Base-by-base conservation (phyloP, 345 rosid species). In the Angophora floribunda region DNA sequence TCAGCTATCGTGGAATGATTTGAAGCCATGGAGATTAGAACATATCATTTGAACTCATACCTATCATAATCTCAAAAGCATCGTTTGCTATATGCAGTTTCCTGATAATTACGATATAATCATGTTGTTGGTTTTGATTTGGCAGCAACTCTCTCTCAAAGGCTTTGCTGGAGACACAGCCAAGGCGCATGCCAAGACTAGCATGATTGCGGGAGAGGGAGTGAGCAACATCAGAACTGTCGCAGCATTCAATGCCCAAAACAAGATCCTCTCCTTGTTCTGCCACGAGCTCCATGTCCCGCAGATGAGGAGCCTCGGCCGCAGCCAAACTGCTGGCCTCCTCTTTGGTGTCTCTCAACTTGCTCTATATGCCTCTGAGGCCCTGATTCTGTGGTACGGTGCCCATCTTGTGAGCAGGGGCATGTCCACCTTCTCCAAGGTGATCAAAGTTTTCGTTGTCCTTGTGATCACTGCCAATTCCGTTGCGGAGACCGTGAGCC, bases 141-240 rank as follows among this genome's bases (percentile, higher is more conserved):
- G 78, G 90, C 95, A 98, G 99, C 99, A 97, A 98, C 96, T 98
- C 36, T 95, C 99, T 87, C 96, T 98, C 80, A 97, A 98, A 92
- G 99, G 99, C n/a, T 98, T 98, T 93, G 99, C 99, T 3, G 99
- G 99, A 89, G 99, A 98, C 89, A 98, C 99, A 6, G 99, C 99
- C 67, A 96, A 98, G 93, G 99, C 99, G 22, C 99, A 98, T 88
- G 99, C 99, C 12, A 98, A 98, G 94, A 97, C 99, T 26, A 97
- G 99, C 93, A 98, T 98, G 99, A 98, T 98, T 87, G 99, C 99
- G 13, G 99, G 99, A 61, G 99, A 98, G 90, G 99, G 99, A 89
- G 99, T 98, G 75, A 98, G 99, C 95, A 98, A 98, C 89, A 97
- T 98, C 87, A 91, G 99, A 89, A 98, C 99, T 2, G 99, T 98